phyloP scores from a whole-genome alignment of 176 grass and related monocot genomes.

The Oryza meyeriana region DNA sequence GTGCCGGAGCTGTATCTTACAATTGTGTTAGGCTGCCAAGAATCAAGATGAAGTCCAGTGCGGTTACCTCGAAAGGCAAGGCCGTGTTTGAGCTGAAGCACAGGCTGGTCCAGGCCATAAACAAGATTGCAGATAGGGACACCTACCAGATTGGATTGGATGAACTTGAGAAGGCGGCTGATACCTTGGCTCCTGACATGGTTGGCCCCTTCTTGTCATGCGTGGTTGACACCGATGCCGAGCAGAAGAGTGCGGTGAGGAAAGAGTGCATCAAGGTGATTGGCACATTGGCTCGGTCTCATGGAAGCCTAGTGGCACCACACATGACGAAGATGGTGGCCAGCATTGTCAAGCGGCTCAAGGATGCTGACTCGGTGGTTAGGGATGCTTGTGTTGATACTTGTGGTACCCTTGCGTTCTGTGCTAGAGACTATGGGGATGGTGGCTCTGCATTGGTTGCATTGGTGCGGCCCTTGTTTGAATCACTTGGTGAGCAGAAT shows the following conservation, averaged over 20 bases:
- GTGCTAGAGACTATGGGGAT: slow-evolving; percentile 43
- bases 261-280: slow-evolving; percentile 84
- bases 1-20: neutral
- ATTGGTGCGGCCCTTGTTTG: slow-evolving; percentile 75
- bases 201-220: slow-evolving; percentile 82
- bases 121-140: slow-evolving; percentile 89
- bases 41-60: slow-evolving; percentile 66
- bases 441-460: slow-evolving; percentile 53
- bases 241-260: slow-evolving; percentile 76
- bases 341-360: slow-evolving; percentile 69
- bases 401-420: slow-evolving; percentile 68
- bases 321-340: slow-evolving; percentile 65
- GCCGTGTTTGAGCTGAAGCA: slow-evolving; percentile 81
- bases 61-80: slow-evolving; percentile 56
- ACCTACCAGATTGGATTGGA: slow-evolving; percentile 74
- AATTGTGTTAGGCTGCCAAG: neutral
- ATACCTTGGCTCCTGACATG: slow-evolving; percentile 60
- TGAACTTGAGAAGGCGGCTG: slow-evolving; percentile 60
- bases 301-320: slow-evolving; percentile 55
- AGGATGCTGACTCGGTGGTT: slow-evolving; percentile 81
- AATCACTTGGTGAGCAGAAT: slow-evolving; percentile 87
- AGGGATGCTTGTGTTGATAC: slow-evolving; percentile 88
- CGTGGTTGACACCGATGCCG: slow-evolving; percentile 71
- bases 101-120: slow-evolving; percentile 64
- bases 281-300: slow-evolving; percentile 54